Evolutionary conservation across 2,329 filamentous ascomycete species (phyloP).

Genomic region (Arthrobotrys conoides): DNA sequence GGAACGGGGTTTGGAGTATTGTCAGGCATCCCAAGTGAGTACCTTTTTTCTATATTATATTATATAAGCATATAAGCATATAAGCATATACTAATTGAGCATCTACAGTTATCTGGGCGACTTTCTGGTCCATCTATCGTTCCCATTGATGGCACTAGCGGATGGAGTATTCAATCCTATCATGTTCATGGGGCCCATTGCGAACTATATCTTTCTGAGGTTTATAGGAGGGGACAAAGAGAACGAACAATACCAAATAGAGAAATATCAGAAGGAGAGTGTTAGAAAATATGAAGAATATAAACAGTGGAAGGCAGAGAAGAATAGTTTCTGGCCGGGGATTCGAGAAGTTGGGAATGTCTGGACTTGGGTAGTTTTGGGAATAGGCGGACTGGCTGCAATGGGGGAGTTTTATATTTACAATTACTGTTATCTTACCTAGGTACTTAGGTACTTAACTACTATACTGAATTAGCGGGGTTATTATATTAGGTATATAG

Average conservation of each 20-base stretch:
- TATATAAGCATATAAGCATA: too few relatives aligned
- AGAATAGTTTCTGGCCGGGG: slow-evolving; percentile 75
- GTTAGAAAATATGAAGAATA: slow-evolving; percentile 72
- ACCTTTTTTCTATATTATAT: too few relatives aligned
- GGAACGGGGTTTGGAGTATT: slow-evolving; percentile 75
- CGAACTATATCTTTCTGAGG: slow-evolving; percentile 74
- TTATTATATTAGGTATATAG: background rate
- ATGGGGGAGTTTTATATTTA: slow-evolving; percentile 67
- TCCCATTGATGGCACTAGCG: slow-evolving; percentile 73
- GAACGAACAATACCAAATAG: slow-evolving; percentile 71
- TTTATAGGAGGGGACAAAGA: slow-evolving; percentile 73
- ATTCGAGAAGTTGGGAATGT: slow-evolving; percentile 71
- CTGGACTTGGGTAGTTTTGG: slow-evolving; percentile 73
- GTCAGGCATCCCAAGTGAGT: slow-evolving; percentile 75
- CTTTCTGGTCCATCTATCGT: slow-evolving; percentile 73
- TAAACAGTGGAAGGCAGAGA: slow-evolving; percentile 70
- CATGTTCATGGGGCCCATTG: slow-evolving; percentile 72
- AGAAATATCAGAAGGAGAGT: slow-evolving; percentile 71
- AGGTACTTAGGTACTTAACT: too few relatives aligned
- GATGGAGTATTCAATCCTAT: slow-evolving; percentile 72
- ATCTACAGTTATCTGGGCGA: slow-evolving; percentile 74
- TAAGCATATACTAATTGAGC: too few relatives aligned
- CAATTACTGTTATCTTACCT: too few relatives aligned
- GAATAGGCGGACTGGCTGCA: slow-evolving; percentile 70
- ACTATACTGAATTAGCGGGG: background rate